Conservation (phyloP, 1,284 basidiomycete genomes). For the Psilocybe mexicana region DNA sequence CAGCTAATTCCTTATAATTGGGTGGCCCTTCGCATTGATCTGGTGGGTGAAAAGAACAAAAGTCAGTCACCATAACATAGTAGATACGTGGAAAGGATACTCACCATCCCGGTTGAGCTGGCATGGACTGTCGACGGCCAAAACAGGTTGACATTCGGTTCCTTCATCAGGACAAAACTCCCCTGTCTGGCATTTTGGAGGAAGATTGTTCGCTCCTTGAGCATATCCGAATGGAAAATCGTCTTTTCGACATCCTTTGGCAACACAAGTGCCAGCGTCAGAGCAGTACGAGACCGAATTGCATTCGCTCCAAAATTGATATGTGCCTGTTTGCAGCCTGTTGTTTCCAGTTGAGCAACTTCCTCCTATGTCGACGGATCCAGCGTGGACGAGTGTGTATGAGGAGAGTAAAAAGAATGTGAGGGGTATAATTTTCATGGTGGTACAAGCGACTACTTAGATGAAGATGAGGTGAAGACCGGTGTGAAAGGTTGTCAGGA, state of each 20-base stretch:
- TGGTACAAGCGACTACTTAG: slow-evolving; percentile 16
- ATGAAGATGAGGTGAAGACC: slow-evolving; percentile 6
- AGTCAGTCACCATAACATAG: neutral
- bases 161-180: slow-evolving; percentile 87
- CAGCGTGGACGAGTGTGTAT: slow-evolving; percentile 39
- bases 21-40: slow-evolving; percentile 76
- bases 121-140: slow-evolving; percentile 67
- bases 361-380: slow-evolving; percentile 44
- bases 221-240: slow-evolving; percentile 74
- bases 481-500: slow-evolving; percentile 8
- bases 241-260: slow-evolving; percentile 74
- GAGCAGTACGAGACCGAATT: slow-evolving; percentile 69
- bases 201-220: slow-evolving; percentile 44
- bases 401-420: slow-evolving; percentile 42
- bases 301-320: slow-evolving; percentile 78
- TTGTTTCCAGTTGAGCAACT: slow-evolving; percentile 57
- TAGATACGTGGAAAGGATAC: slow-evolving; percentile 20
- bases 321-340: slow-evolving; percentile 72
- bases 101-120: slow-evolving; percentile 88
- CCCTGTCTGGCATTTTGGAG: slow-evolving; percentile 60
- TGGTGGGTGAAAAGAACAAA: slow-evolving; percentile 38
- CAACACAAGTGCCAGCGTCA: slow-evolving; percentile 53
- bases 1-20: slow-evolving; percentile 63
- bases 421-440: slow-evolving; percentile 36
- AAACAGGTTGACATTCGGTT: slow-evolving; percentile 63